A percentile compares a stretch with the other conserved stretches of the same genome.
phyloP scores from a whole-genome alignment of 768 basidiomycete genomes.

The Coprinellus aureogranulatus region DNA sequence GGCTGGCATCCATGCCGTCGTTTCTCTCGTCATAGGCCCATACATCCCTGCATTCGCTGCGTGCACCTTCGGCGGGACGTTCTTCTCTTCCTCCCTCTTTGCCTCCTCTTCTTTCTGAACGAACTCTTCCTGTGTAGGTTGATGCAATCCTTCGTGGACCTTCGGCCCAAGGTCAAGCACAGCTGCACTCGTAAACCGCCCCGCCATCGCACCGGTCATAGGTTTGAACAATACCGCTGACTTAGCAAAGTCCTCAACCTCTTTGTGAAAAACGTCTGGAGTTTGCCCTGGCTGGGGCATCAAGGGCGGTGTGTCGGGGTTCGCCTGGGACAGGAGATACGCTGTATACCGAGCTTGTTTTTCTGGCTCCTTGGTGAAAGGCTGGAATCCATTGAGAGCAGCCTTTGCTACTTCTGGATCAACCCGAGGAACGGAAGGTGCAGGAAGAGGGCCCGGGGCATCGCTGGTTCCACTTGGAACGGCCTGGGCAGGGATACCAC shows the following conservation, averaged over 20 bases:
- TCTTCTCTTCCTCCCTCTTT: slow-evolving; percentile 46
- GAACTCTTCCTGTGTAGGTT: slow-evolving; percentile 48
- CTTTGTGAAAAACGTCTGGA: slow-evolving; percentile 71
- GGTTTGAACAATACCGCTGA: slow-evolving; percentile 90
- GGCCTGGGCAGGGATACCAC: slow-evolving; percentile 14
- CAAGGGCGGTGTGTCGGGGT: slow-evolving; percentile 46
- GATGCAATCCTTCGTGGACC: slow-evolving; percentile 65
- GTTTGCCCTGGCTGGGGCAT: slow-evolving; percentile 55
- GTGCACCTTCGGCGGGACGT: slow-evolving; percentile 72
- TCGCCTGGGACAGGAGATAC: slow-evolving; percentile 75
- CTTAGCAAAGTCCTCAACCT: slow-evolving; percentile 83
- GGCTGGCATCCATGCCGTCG: slow-evolving; percentile 75
- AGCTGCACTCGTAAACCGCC: slow-evolving; percentile 83
- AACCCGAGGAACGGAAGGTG: slow-evolving; percentile 43
- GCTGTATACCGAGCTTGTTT: slow-evolving; percentile 86
- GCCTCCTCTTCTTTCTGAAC: slow-evolving; percentile 41
- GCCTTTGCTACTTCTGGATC: slow-evolving; percentile 83
- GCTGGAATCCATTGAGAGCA: slow-evolving; percentile 86
- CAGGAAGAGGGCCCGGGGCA: slow-evolving; percentile 19
- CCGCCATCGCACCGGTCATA: slow-evolving; percentile 88
- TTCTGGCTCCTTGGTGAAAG: slow-evolving; percentile 69
- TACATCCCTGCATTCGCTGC: slow-evolving; percentile 90
- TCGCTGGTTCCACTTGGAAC: slow-evolving; percentile 2
- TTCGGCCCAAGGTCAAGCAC: slow-evolving; percentile 66
- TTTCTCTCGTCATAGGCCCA: slow-evolving; percentile 80